A percentile compares a stretch with the other conserved stretches of the same genome.
These are phyloP conservation scores for Poa annua DNA, from an alignment of 176 grass and related monocot genomes.

Conservation along the genomic window DNA sequence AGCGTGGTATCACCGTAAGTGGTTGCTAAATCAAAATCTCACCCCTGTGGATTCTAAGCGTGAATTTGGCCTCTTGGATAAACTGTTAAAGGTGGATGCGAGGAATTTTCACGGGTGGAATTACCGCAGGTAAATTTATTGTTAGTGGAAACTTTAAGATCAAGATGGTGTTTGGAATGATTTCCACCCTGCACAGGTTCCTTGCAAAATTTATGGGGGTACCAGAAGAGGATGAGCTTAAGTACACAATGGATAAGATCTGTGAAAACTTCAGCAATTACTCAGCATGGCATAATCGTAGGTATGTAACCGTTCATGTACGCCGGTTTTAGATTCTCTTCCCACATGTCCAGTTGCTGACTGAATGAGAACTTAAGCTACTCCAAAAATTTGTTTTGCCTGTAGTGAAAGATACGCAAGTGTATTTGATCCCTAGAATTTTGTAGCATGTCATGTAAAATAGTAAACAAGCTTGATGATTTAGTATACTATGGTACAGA, in stretches of 20 bases:
- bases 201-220: constrained; percentile 75
- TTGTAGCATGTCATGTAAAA: constrained; percentile 31
- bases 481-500: not conserved
- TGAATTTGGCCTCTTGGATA: constrained; percentile 81
- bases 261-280: constrained; percentile 96
- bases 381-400: not conserved
- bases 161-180: constrained; percentile 27
- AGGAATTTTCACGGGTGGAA: constrained; percentile 98
- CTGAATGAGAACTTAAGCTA: constrained; percentile 7
- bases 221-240: constrained; percentile 83
- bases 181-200: constrained; percentile 51
- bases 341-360: not conserved
- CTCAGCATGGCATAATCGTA: constrained; percentile 97
- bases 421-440: not conserved
- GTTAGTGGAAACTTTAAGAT: not conserved
- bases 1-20: constrained; percentile 94
- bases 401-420: constrained; percentile 17
- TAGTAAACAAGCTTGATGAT: not conserved
- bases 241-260: constrained; percentile 90
- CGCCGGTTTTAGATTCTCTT: constrained; percentile 31
- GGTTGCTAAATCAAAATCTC: constrained; percentile 72
- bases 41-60: constrained; percentile 67
- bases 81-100: constrained; percentile 76
- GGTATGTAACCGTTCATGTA: constrained; percentile 50
- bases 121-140: constrained; percentile 69